Conservation (phyloP, 495 filamentous ascomycete genomes). For the Xylaria intraflava region DNA sequence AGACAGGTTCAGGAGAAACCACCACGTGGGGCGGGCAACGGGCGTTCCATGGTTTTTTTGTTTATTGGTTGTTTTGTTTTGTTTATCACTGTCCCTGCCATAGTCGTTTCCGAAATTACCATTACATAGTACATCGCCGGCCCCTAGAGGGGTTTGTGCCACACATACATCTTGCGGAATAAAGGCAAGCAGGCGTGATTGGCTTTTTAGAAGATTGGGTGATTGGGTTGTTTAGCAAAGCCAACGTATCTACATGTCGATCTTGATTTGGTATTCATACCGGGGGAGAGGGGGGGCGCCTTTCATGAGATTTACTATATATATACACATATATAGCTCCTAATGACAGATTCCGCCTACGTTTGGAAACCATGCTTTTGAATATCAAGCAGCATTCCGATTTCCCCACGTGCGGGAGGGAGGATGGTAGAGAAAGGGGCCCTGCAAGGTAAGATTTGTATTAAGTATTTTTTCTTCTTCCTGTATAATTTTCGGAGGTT, state of each 20-base stretch:
- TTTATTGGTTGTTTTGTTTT: not conserved
- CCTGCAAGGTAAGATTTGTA: not conserved
- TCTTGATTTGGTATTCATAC: constrained; percentile 13
- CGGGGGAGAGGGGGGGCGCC: no score
- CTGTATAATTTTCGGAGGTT: not conserved
- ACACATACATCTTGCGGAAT: not conserved
- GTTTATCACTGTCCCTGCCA: no score
- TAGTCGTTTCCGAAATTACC: not conserved
- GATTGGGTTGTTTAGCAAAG: not conserved
- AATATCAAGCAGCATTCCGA: constrained; percentile 3
- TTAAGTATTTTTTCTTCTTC: no score
- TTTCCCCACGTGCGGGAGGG: not conserved
- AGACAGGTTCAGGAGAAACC: not conserved
- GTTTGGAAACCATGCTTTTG: constrained; percentile 7
- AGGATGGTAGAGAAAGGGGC: not conserved
- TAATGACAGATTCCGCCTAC: constrained; percentile 20
- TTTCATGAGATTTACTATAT: constrained; percentile 14
- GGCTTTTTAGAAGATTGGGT: not conserved
- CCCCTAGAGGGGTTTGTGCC: constrained; percentile 1
- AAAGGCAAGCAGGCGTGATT: not conserved
- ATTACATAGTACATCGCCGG: constrained; percentile 6
- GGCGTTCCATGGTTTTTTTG: constrained; percentile 1
- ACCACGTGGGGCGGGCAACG: not conserved
- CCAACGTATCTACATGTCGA: not conserved
- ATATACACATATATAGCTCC: constrained; percentile 28